Conservation (phyloP, 495 filamentous ascomycete species). For the Lasiosphaeris hirsuta region DNA sequence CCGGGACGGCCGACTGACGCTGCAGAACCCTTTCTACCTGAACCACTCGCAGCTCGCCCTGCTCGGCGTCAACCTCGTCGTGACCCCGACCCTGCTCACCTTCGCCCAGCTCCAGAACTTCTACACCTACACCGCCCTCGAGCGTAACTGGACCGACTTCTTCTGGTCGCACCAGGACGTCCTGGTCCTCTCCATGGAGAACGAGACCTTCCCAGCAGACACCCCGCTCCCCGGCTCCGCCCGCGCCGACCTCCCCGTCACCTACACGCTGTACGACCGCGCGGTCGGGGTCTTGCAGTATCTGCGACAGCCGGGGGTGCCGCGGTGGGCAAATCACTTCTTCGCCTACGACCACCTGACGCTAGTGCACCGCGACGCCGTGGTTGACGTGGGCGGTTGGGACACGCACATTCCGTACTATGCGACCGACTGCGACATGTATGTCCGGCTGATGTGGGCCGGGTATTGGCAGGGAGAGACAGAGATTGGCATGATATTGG, state of each 20-base stretch:
- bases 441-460: slow-evolving; percentile 52
- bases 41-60: slow-evolving; percentile 51
- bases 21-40: slow-evolving; percentile 62
- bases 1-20: slow-evolving; percentile 39
- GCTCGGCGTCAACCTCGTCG: slow-evolving; percentile 53
- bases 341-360: slow-evolving; percentile 57
- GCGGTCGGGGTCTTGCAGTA: slow-evolving; percentile 41
- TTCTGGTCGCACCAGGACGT: slow-evolving; percentile 63
- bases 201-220: slow-evolving; percentile 27
- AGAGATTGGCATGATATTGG: slow-evolving; percentile 46
- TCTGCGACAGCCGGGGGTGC: slow-evolving; percentile 20
- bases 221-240: slow-evolving; percentile 10
- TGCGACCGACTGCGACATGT: slow-evolving; percentile 45
- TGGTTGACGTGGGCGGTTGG: slow-evolving; percentile 55
- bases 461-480: slow-evolving; percentile 47
- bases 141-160: slow-evolving; percentile 49
- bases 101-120: slow-evolving; percentile 64
- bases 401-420: slow-evolving; percentile 61
- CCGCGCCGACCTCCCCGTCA: background rate
- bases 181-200: slow-evolving; percentile 47
- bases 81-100: slow-evolving; percentile 56
- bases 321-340: slow-evolving; percentile 53
- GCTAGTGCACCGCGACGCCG: slow-evolving; percentile 51
- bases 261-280: slow-evolving; percentile 47
- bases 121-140: slow-evolving; percentile 43